Base-by-base conservation (phyloP, 2,329 filamentous ascomycete species). In the Rhynchosporium agropyri region DNA sequence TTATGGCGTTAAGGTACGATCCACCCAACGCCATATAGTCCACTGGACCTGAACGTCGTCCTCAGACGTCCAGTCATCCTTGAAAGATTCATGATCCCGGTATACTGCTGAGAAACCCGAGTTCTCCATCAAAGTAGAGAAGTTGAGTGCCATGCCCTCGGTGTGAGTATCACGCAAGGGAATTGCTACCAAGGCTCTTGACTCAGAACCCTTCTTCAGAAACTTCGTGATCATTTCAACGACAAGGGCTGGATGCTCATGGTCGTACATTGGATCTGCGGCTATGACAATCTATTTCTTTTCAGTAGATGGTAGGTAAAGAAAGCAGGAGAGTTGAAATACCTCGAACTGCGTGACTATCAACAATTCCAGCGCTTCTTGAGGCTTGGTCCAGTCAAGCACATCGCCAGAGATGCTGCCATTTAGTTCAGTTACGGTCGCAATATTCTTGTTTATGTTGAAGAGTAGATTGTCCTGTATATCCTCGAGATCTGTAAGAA, bases 211-310 rank as follows among this genome's bases (percentile, higher is more conserved):
- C 13, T 79, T 76, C 8, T 81, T 82, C 10, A 97, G 80, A 77
- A 92, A 91, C 45, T 82, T 77, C 9, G 81, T 77, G 50, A 98
- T 87, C 13, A 90, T 88, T 13, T 86, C 80, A 0, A 88, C 86
- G 28, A 98, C 82, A 71, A 95, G 84, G 3, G 75, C 77, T 0
- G 94, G 92, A 72, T 98, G 95, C 3, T 90, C 83, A 55, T 92
- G 83, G 51, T 93, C 92, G 76, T 98, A 98, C 26, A 99, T 79
- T 0, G 91, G 85, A 75, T 99, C 95, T 2, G 94, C 92, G 2
- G 87, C 91, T 2, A 99, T 81, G 49, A 98, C 86, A 60, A 97
- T 78, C 80, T 89, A 78, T 15, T 40, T 20, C 9, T 38, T 13
- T 45, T 65, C 45, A 60, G 57, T 26, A 26, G 9, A 51, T 13